phyloP scores from a whole-genome alignment of 495 filamentous ascomycete genomes.

The Xylaria castorea region DNA sequence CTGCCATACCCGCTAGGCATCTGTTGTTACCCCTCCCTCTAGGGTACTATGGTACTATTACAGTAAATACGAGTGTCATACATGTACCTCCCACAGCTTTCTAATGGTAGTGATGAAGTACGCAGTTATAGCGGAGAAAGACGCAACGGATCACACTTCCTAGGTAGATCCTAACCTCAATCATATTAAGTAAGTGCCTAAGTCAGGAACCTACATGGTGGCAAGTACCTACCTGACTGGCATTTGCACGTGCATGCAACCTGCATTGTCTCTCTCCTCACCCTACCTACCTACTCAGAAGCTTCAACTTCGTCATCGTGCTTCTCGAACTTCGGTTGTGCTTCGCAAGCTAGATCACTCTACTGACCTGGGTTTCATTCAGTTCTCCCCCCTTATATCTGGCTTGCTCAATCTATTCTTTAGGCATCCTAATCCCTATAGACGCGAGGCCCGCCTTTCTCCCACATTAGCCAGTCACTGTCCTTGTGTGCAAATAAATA shows the following conservation, averaged over 20 bases:
- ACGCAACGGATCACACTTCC: background rate
- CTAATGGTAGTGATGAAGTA: background rate
- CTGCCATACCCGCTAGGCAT: background rate
- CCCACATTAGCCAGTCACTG: slow-evolving; percentile 28
- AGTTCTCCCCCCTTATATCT: slow-evolving; percentile 20
- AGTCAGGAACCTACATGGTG: slow-evolving; percentile 3
- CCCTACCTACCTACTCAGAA: slow-evolving; percentile 1
- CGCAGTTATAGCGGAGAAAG: background rate
- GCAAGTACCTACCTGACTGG: background rate
- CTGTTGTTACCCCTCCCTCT: background rate
- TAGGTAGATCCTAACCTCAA: background rate
- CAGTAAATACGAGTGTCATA: background rate
- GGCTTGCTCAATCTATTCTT: background rate
- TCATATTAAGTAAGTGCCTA: background rate
- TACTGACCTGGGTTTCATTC: background rate
- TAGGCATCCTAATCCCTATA: background rate
- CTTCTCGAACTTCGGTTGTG: slow-evolving; percentile 34
- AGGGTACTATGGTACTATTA: background rate
- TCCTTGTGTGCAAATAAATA: slow-evolving; percentile 6
- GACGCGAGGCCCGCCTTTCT: slow-evolving; percentile 20
- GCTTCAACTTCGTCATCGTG: slow-evolving; percentile 40
- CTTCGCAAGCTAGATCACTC: background rate
- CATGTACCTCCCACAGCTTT: background rate
- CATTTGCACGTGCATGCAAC: slow-evolving; percentile 7
- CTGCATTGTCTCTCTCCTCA: slow-evolving; percentile 10